Percentiles rank a stretch among this genome's conserved stretches.
Conservation (phyloP, 768 basidiomycete genomes). For the Naganishia vishniacii region DNA sequence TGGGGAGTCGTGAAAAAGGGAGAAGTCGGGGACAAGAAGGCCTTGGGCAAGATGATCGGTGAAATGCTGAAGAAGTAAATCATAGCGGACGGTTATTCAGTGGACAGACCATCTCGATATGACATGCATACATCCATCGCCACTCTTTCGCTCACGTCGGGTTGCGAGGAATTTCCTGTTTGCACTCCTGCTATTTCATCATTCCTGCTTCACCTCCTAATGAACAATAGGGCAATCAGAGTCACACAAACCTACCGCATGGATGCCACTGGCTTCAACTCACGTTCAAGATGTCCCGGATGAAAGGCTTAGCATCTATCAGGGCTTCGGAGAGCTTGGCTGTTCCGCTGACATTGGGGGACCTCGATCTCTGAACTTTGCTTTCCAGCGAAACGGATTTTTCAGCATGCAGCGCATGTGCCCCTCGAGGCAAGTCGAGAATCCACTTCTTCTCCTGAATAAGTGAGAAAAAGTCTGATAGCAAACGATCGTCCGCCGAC, state of each 20-base stretch:
- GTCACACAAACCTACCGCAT: not conserved
- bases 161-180: no score
- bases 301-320: slow-evolving; percentile 15
- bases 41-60: slow-evolving; percentile 39
- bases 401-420: not conserved
- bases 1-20: slow-evolving; percentile 42
- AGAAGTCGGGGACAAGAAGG: slow-evolving; percentile 43
- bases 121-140: not conserved
- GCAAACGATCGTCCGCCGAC: slow-evolving; percentile 48
- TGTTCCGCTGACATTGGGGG: not conserved
- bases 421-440: not conserved
- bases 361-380: slow-evolving; percentile 1
- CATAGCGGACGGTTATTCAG: not conserved
- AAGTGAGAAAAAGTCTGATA: slow-evolving; percentile 69
- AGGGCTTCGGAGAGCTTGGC: not conserved
- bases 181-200: not conserved
- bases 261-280: not conserved
- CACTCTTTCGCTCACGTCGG: not conserved
- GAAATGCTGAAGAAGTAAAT: slow-evolving; percentile 40
- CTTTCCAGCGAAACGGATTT: not conserved
- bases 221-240: not conserved
- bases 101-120: not conserved
- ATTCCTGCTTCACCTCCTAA: not conserved
- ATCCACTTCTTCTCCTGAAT: slow-evolving; percentile 73
- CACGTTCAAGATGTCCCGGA: slow-evolving; percentile 15